These are phyloP conservation scores for Fusarium sp. DNA, from an alignment of 2,329 filamentous ascomycete genomes.

Conservation along the genomic window DNA sequence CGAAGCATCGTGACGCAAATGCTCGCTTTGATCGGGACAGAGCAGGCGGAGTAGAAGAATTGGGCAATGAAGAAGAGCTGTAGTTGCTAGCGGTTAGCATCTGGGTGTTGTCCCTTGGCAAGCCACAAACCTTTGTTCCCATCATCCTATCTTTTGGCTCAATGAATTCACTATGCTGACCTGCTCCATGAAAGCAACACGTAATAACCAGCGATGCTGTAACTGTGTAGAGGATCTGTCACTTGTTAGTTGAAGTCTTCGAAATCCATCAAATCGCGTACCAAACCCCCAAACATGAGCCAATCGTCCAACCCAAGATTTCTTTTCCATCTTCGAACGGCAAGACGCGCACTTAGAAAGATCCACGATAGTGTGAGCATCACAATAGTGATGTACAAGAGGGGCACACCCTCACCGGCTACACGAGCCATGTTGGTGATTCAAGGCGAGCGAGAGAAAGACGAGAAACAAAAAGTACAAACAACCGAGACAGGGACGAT, in stretches of 20 bases:
- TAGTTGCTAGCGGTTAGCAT: not conserved
- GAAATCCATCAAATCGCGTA: not conserved
- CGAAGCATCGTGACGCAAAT: conserved; percentile 48
- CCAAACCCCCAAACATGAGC: conserved; percentile 38
- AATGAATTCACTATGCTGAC: conserved; percentile 15
- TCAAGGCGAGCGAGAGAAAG: not conserved
- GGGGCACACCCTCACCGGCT: conserved; percentile 31
- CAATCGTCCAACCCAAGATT: conserved; percentile 41
- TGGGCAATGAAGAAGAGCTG: conserved; percentile 42
- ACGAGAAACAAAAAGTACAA: not conserved
- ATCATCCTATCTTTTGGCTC: conserved; percentile 8
- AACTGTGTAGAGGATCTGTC: conserved; percentile 31
- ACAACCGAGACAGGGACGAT: not conserved
- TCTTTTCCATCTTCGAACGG: conserved; percentile 31
- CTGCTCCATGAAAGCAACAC: conserved; percentile 35
- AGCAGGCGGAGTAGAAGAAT: conserved; percentile 37
- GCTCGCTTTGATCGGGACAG: conserved; percentile 45
- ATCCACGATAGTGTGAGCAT: conserved; percentile 35
- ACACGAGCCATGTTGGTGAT: conserved; percentile 19
- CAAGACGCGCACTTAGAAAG: conserved; percentile 6
- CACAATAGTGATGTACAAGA: conserved; percentile 32
- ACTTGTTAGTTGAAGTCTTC: not conserved
- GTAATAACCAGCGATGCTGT: conserved; percentile 33
- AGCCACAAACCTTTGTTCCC: conserved; percentile 30
- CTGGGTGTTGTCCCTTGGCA: rapidly evolving